Percentiles rank a stretch among this genome's conserved stretches.
These are phyloP conservation scores for Diaporthe ilicicola DNA, from an alignment of 2,329 filamentous ascomycete species.

Conservation along the genomic window DNA sequence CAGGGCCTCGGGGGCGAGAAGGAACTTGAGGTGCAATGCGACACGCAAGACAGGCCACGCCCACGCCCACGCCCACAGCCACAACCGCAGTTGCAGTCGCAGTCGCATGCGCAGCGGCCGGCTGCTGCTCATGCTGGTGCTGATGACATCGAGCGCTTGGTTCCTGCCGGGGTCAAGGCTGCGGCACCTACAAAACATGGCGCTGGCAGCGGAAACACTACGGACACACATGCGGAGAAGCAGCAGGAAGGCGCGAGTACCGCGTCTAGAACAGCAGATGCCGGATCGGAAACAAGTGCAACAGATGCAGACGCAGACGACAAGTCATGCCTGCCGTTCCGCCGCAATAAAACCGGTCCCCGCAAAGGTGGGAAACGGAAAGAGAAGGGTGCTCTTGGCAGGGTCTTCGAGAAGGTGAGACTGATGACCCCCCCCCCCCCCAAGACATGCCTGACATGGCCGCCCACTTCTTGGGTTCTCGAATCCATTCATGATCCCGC, in stretches of 20 bases:
- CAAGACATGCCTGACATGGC: neutral
- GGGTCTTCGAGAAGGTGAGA: conserved; percentile 27
- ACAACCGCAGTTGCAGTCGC: neutral
- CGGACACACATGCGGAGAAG: neutral
- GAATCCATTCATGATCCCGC: conserved; percentile 10
- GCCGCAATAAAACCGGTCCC: neutral
- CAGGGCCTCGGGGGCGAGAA: conserved; percentile 6
- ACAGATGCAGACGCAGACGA: conserved; percentile 2
- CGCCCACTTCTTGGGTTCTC: conserved; percentile 15
- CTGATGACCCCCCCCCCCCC: neutral
- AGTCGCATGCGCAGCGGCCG: no score
- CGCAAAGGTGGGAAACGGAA: conserved; percentile 20
- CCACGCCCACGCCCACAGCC: neutral
- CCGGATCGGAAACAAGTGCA: neutral
- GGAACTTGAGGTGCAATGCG: conserved; percentile 6
- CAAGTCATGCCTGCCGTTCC: conserved; percentile 4
- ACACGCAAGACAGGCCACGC: neutral
- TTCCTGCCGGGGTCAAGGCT: neutral
- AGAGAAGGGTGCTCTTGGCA: conserved; percentile 7
- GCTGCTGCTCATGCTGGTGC: neutral
- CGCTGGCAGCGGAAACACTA: neutral
- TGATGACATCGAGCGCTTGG: neutral
- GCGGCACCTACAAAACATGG: conserved; percentile 1
- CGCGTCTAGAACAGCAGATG: neutral
- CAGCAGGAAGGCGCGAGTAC: neutral